Evolutionary conservation across 2,329 filamentous ascomycete genomes (phyloP), one percentile per base, ranked within the genome.

Genomic region (Ophiostoma piceae): DNA sequence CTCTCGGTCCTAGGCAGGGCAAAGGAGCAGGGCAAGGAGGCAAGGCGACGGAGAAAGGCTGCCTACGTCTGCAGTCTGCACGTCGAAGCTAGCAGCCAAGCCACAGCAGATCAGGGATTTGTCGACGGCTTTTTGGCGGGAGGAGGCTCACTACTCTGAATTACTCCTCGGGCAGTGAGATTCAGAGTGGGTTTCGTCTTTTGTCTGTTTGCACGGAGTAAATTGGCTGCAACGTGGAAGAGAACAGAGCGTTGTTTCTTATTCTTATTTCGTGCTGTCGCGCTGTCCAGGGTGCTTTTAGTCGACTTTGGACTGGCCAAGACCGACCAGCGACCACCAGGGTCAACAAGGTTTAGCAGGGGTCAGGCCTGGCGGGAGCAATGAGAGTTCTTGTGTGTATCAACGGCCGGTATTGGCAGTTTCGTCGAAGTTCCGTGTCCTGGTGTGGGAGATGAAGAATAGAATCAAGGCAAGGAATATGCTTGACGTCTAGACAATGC

Each of bases 11-110:
- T 41, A 41, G 39, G 12, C 39, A 41, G 9, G 39, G 39, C 39
- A 41, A 41, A 57, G 51, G 22, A 16, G 51, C n/a, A 26, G n/a
- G 51, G 22, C 51, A 26, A 57, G 51, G 22, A 57, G 51, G 22
- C 51, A 26, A 57, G 51, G 51, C 51, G 51, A 57, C 51, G 51
- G 51, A 22, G 51, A 57, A 26, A 57, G 51, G 51, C 51, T 57
- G 51, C 51, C 8, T n/a, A 57, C 51, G 43, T 19, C 43, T 47
- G 43, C 12, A 41, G 39, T 41, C 39, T 41, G 39, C 39, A 41
- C 12, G 39, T 41, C 16, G 8, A 57, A 26, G 51, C 9, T 26
- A 57, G 22, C 22, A 57, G 51, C 51, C 51, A 57, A 57, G 51
- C 51, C 51, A 54, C 51, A 54, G 51, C 8, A 54, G 22, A 57